phyloP scores from a whole-genome alignment of 2,329 filamentous ascomycete species.

The Alternaria infectoria region DNA sequence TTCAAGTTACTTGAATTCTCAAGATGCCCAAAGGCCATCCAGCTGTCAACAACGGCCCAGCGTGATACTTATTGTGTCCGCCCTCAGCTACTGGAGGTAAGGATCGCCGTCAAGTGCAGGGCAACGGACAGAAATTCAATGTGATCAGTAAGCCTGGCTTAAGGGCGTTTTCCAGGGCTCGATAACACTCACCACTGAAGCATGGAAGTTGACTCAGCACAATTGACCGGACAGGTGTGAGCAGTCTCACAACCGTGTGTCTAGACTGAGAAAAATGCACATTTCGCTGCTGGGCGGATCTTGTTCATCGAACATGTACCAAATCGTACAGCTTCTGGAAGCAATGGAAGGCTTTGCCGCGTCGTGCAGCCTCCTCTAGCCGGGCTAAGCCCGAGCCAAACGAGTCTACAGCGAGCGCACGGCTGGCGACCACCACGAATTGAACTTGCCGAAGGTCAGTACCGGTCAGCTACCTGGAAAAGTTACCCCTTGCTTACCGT shows the following conservation, averaged over 20 bases:
- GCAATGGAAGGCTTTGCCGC: slow-evolving; percentile 9
- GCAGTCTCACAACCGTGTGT: neutral
- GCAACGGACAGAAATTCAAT: neutral
- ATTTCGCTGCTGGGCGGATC: neutral
- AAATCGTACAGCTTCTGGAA: slow-evolving; percentile 18
- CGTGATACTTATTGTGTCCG: neutral
- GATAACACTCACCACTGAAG: neutral
- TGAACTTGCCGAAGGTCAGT: slow-evolving; percentile 5
- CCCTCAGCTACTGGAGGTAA: neutral
- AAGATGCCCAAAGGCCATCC: neutral
- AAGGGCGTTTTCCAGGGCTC: neutral
- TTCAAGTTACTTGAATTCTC: neutral
- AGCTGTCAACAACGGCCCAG: neutral
- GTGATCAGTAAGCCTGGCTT: neutral
- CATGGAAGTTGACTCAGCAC: neutral
- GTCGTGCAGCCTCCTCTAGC: neutral
- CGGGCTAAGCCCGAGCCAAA: neutral
- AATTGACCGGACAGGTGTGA: neutral
- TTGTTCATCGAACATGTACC: slow-evolving; percentile 7
- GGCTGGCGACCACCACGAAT: neutral
- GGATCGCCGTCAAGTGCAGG: slow-evolving; percentile 4
- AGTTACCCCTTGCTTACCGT: slow-evolving; percentile 13
- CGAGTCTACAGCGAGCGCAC: neutral
- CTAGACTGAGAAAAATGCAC: neutral
- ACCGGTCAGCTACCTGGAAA: slow-evolving; percentile 5